phyloP scores from a whole-genome alignment of 2,329 filamentous ascomycete species.

The Fusarium bactridioides region DNA sequence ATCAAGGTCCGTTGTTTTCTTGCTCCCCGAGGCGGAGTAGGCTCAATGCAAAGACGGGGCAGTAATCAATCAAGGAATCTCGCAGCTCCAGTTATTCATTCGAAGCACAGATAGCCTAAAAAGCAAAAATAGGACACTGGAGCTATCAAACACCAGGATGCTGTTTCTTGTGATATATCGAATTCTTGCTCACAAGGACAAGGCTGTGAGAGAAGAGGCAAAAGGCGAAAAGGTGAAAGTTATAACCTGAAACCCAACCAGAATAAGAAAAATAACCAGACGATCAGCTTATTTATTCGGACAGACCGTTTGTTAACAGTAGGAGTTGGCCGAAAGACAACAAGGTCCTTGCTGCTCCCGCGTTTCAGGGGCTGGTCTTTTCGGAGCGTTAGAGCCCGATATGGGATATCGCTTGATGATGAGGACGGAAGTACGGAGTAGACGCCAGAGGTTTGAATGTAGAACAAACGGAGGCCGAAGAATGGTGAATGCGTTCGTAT shows the following conservation, averaged over 20 bases:
- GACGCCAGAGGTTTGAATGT: neutral
- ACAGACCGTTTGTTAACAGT: neutral
- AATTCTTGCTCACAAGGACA: neutral
- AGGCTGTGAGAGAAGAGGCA: neutral
- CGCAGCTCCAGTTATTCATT: neutral
- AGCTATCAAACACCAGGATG: neutral
- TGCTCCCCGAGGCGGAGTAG: too few relatives aligned
- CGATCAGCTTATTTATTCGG: slow-evolving; percentile 1
- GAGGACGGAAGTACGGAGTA: neutral
- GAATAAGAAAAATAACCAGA: slow-evolving; percentile 1
- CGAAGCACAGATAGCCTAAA: neutral
- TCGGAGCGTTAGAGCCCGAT: slow-evolving; percentile 1
- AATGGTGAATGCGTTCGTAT: neutral
- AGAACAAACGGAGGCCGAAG: neutral
- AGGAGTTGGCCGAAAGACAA: neutral
- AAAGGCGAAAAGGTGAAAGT: neutral
- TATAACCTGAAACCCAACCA: slow-evolving; percentile 28
- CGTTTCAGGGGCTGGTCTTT: slow-evolving; percentile 16
- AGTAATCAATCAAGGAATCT: neutral
- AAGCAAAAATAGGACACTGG: neutral
- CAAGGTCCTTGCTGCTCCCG: neutral
- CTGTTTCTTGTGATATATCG: slow-evolving; percentile 22
- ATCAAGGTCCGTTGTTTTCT: too few relatives aligned
- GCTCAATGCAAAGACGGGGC: neutral
- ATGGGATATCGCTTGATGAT: neutral